Evolutionary conservation across 2,329 filamentous ascomycete genomes (phyloP).

Genomic region (Scedosporium minutisporum): DNA sequence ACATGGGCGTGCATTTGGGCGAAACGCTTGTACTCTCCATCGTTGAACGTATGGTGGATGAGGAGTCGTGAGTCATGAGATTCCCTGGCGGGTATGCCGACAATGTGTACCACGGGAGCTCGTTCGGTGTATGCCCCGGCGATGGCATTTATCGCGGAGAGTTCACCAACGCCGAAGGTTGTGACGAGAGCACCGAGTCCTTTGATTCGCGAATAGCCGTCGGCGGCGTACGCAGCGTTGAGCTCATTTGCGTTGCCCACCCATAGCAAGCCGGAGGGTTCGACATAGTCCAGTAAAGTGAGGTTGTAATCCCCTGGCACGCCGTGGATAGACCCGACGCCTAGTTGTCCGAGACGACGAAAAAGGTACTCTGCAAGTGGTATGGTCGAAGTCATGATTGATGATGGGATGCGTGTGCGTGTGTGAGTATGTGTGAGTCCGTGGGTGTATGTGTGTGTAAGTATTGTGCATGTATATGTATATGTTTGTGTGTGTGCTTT

Average conservation of each 20-base stretch:
- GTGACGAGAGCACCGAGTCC: conserved; percentile 62
- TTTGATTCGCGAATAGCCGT: conserved; percentile 67
- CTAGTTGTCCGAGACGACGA: conserved; percentile 51
- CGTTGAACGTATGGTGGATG: conserved; percentile 61
- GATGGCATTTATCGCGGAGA: conserved; percentile 65
- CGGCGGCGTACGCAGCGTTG: conserved; percentile 70
- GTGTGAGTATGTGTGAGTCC: too few species aligned
- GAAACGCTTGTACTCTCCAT: conserved; percentile 77
- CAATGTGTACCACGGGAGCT: conserved; percentile 62
- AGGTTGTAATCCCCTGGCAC: conserved; percentile 67
- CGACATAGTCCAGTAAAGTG: conserved; percentile 56
- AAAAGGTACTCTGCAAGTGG: conserved; percentile 59
- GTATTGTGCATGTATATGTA: too few species aligned
- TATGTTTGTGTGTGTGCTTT: too few species aligned
- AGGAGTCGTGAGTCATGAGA: conserved; percentile 39
- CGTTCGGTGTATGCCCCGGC: conserved; percentile 67
- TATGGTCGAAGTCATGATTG: conserved; percentile 15
- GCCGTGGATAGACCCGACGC: conserved; percentile 56
- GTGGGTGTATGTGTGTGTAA: too few species aligned
- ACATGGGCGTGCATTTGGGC: conserved; percentile 66
- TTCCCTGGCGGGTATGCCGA: conserved; percentile 40
- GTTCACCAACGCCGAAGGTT: conserved; percentile 66
- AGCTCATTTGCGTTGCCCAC: conserved; percentile 64
- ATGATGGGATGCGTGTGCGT: too few species aligned
- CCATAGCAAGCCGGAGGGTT: conserved; percentile 49